Evolutionary conservation across 1,284 basidiomycete genomes (phyloP), one percentile per base, ranked within the genome.

Genomic region (Bjerkandera adusta): DNA sequence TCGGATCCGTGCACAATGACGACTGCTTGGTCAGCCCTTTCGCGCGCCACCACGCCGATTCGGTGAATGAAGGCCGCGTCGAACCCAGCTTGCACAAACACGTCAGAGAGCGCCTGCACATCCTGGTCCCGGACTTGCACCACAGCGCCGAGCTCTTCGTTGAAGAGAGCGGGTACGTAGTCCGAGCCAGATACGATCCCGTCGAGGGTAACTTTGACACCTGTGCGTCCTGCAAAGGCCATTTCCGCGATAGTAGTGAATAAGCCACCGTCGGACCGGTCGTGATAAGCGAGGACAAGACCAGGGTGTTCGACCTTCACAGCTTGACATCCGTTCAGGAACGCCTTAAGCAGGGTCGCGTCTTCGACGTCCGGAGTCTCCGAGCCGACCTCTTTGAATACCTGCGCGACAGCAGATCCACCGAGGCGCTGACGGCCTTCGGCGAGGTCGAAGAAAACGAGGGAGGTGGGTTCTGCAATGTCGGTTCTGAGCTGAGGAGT

Each of bases 251-350:
- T 64, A 3, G 95, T 89, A 0, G 91, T 87, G 65, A 99, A 88
- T 27, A 99, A 71, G 36, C 96, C 97, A 47, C 97, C 97, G 60
- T 99, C 97, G 0, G 96, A 98, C 16, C 96, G 85, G 68, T 99
- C 97, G 66, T 99, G 97, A 66, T 99, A 99, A 0, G 97, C 95
- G 32, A 98, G 74, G 0, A 99, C 83, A 20, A 90, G 64, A 1
- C 72, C 79, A 4, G 81, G 77, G 39, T 81, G 68, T 3, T 70
- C 70, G 48, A 68, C 62, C 61, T 87, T 86, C 39, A 93, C 73
- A 5, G 70, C 68, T 61, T 92, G 85, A 54, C 85, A 87, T 5
- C 81, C 90, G 40, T 71, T 64, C 66, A 97, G 85, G 77, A 98
- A 98, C 2, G 86, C 73, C 63, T 87, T 91, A 56, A 98, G 70